A percentile compares a stretch with the other conserved stretches of the same genome.
Conservation (phyloP, 352 stramenopile genomes). For the Pythium guiyangense region DNA sequence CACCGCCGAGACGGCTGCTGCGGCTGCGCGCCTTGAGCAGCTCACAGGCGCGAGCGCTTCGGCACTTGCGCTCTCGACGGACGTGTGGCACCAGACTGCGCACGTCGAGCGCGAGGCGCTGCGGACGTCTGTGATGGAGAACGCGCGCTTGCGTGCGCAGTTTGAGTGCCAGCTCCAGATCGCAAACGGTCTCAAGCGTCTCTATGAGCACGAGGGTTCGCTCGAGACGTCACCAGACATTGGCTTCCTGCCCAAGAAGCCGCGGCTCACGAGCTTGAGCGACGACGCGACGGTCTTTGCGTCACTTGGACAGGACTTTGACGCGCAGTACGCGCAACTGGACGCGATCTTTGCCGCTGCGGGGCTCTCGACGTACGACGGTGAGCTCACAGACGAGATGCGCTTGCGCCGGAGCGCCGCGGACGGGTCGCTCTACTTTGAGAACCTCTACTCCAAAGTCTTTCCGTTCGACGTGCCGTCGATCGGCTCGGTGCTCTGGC, state of each 20-base stretch:
- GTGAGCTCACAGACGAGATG: conserved; percentile 8
- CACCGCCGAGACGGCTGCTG: conserved; percentile 22
- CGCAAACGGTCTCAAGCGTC: conserved; percentile 27
- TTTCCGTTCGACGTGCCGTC: conserved; percentile 25
- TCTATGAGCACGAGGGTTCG: conserved; percentile 17
- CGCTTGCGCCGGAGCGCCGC: not conserved
- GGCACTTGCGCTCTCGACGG: conserved; percentile 5
- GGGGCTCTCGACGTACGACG: conserved; percentile 19
- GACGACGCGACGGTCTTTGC: conserved; percentile 25
- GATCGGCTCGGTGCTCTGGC: conserved; percentile 25
- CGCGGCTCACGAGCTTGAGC: conserved; percentile 7
- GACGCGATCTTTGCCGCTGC: conserved; percentile 17
- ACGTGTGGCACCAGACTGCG: conserved; percentile 29
- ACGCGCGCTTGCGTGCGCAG: conserved; percentile 24
- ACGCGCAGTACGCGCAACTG: conserved; percentile 22
- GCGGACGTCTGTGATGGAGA: conserved; percentile 24
- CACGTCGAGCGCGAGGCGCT: conserved; percentile 24
- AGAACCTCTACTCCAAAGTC: conserved; percentile 29
- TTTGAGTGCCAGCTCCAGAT: conserved; percentile 32
- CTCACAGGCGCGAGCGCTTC: conserved; percentile 8
- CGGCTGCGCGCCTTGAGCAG: conserved; percentile 22
- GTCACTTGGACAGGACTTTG: conserved; percentile 20
- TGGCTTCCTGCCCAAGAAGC: not conserved
- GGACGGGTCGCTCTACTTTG: conserved; percentile 17
- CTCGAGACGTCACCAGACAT: conserved; percentile 5